A percentile compares a stretch with the other conserved stretches of the same genome.
phyloP scores from a whole-genome alignment of 2,329 filamentous ascomycete species.

The Didymosphaeria variabile region DNA sequence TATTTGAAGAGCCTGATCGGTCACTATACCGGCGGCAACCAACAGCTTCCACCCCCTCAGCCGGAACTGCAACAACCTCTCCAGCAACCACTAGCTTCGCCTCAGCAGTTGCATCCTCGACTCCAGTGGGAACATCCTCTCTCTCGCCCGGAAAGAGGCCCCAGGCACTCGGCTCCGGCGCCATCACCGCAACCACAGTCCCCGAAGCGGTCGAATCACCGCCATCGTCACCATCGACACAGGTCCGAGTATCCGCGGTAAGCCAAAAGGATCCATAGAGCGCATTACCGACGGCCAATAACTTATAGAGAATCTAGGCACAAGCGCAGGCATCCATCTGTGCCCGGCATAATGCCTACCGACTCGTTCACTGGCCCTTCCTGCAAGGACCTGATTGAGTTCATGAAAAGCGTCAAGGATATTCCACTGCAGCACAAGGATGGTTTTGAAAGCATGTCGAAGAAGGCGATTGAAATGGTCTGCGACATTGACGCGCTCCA shows the following conservation, averaged over 20 bases:
- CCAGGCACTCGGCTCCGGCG: not conserved
- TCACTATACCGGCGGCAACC: not conserved
- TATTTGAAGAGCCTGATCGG: constrained; percentile 8
- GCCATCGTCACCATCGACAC: not conserved
- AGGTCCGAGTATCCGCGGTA: constrained; percentile 2
- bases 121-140: not conserved
- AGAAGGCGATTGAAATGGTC: constrained; percentile 29
- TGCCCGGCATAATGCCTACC: constrained; percentile 14
- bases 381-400: constrained; percentile 32
- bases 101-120: not conserved
- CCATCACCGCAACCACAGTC: not conserved
- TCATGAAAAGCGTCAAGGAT: constrained; percentile 35
- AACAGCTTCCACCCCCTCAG: not conserved
- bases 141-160: not conserved
- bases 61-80: not conserved
- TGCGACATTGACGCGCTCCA: constrained; percentile 36
- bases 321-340: constrained; percentile 21
- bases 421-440: constrained; percentile 38
- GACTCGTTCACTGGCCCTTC: constrained; percentile 37
- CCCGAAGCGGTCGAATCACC: not conserved
- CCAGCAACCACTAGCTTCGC: constrained; percentile 1
- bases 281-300: too few relatives aligned
- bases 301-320: not conserved
- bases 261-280: not conserved
- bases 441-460: constrained; percentile 32